Conservation (phyloP, 768 basidiomycete genomes). For the Phylloporus rhodoxanthus region DNA sequence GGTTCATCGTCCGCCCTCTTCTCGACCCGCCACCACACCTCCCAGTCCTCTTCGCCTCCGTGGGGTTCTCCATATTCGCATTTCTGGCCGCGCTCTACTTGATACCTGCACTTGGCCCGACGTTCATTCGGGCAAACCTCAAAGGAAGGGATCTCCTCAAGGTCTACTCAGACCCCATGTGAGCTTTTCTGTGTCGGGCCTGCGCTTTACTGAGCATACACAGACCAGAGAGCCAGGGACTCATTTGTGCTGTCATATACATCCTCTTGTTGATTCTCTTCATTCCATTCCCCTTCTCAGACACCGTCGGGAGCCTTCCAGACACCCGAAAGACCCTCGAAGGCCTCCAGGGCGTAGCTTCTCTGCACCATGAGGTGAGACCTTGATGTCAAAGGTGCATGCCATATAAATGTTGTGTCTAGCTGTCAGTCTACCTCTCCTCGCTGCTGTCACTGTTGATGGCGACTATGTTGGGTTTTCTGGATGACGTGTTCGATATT, state of each 20-base stretch:
- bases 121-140: conserved; percentile 76
- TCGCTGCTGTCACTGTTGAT: conserved; percentile 87
- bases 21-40: conserved; percentile 63
- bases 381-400: background rate
- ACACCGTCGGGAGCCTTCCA: conserved; percentile 48
- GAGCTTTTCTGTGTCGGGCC: conserved; percentile 26
- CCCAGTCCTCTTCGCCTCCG: conserved; percentile 67
- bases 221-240: conserved; percentile 92
- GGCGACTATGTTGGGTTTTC: conserved; percentile 89
- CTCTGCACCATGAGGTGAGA: conserved; percentile 70
- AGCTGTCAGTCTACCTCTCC: conserved; percentile 91
- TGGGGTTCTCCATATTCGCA: conserved; percentile 82
- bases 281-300: conserved; percentile 92
- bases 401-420: background rate
- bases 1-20: conserved; percentile 70
- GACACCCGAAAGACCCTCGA: conserved; percentile 42
- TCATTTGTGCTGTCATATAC: conserved; percentile 86
- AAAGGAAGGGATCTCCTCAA: conserved; percentile 88
- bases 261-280: conserved; percentile 84
- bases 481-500: conserved; percentile 98
- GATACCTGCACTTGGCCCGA: conserved; percentile 76
- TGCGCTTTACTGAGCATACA: background rate
- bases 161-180: conserved; percentile 68
- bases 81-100: conserved; percentile 70
- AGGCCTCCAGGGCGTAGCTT: conserved; percentile 40